Evolutionary conservation across 176 grass and related monocot genomes (phyloP).

Genomic region (Bothriochloa decipiens): DNA sequence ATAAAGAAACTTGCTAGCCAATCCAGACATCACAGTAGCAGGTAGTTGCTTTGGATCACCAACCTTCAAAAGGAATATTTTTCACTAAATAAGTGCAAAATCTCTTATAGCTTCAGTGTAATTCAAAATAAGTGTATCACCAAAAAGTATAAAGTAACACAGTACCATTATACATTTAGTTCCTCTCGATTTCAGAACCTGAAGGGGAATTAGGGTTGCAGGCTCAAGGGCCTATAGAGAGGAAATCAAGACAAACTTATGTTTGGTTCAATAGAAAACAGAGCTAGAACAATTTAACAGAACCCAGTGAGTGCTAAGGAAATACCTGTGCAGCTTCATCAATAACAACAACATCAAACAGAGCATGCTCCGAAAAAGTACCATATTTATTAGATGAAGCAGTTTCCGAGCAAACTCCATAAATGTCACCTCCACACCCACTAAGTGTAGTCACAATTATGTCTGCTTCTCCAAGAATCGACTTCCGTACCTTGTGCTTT

Average conservation of each 20-base stretch:
- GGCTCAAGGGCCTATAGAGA: slow-evolving; percentile 89
- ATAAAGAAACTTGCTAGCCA: slow-evolving; percentile 90
- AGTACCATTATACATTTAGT: slow-evolving; percentile 95
- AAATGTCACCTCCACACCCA: slow-evolving; percentile 93
- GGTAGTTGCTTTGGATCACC: slow-evolving; percentile 98
- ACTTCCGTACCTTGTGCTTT: slow-evolving; percentile 84
- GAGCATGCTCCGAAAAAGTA: slow-evolving; percentile 77
- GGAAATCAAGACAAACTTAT: slow-evolving; percentile 41
- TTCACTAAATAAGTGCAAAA: slow-evolving; percentile 23
- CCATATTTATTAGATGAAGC: slow-evolving; percentile 76
- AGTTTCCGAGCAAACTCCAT: slow-evolving; percentile 82
- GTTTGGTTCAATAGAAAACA: slow-evolving; percentile 32
- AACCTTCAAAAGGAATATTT: slow-evolving; percentile 67
- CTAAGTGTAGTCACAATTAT: slow-evolving; percentile 94
- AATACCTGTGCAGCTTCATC: slow-evolving; percentile 93
- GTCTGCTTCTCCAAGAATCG: slow-evolving; percentile 92
- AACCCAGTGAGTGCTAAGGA: slow-evolving; percentile 2
- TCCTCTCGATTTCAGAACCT: slow-evolving; percentile 97
- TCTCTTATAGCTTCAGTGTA: slow-evolving; percentile 28
- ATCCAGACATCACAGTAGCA: slow-evolving; percentile 91
- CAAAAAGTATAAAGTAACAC: slow-evolving; percentile 19
- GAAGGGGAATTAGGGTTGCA: slow-evolving; percentile 94
- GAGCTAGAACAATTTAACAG: slow-evolving; percentile 18
- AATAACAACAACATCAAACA: slow-evolving; percentile 95
- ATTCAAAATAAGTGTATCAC: slow-evolving; percentile 16